Evolutionary conservation across 345 rosid species (phyloP).

Genomic region (Populus euphratica): DNA sequence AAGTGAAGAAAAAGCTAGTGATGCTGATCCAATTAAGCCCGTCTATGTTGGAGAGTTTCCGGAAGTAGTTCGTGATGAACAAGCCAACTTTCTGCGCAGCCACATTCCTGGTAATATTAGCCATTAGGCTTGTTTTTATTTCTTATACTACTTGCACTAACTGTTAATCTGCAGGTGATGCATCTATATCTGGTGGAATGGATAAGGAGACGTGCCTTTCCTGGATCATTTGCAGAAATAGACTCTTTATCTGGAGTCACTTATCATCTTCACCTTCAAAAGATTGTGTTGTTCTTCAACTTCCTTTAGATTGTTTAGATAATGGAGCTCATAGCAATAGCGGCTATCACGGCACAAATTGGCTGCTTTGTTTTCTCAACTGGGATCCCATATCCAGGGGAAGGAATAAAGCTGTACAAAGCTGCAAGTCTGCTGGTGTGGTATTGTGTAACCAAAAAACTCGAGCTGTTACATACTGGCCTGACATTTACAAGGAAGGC

Average conservation of each 20-base stretch:
- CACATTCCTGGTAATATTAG: slow-evolving; percentile 44
- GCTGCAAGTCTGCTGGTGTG: slow-evolving; percentile 46
- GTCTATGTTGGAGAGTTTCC: slow-evolving; percentile 91
- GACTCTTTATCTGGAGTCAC: slow-evolving; percentile 71
- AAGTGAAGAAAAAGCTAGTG: slow-evolving; percentile 44
- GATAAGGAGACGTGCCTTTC: slow-evolving; percentile 67
- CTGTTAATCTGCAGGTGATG: slow-evolving; percentile 44
- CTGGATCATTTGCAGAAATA: slow-evolving; percentile 70
- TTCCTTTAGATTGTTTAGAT: slow-evolving; percentile 46
- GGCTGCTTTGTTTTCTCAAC: slow-evolving; percentile 64
- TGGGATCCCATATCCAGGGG: slow-evolving; percentile 48
- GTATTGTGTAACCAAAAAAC: slow-evolving; percentile 61
- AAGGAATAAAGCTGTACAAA: slow-evolving; percentile 34
- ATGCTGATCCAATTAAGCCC: slow-evolving; percentile 61
- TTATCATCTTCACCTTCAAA: slow-evolving; percentile 47
- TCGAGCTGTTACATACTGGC: slow-evolving; percentile 66
- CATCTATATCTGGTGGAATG: slow-evolving; percentile 66
- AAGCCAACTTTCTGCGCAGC: slow-evolving; percentile 39
- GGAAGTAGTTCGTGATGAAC: slow-evolving; percentile 69
- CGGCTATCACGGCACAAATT: slow-evolving; percentile 35
- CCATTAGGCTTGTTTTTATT: too few species aligned
- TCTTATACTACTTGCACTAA: too few species aligned
- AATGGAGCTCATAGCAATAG: slow-evolving; percentile 27
- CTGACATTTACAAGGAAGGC: slow-evolving; percentile 50
- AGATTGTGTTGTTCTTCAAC: slow-evolving; percentile 53